A percentile compares a stretch with the other conserved stretches of the same genome.
phyloP scores from a whole-genome alignment of 1,284 basidiomycete species.

The Leccinum solheimii region DNA sequence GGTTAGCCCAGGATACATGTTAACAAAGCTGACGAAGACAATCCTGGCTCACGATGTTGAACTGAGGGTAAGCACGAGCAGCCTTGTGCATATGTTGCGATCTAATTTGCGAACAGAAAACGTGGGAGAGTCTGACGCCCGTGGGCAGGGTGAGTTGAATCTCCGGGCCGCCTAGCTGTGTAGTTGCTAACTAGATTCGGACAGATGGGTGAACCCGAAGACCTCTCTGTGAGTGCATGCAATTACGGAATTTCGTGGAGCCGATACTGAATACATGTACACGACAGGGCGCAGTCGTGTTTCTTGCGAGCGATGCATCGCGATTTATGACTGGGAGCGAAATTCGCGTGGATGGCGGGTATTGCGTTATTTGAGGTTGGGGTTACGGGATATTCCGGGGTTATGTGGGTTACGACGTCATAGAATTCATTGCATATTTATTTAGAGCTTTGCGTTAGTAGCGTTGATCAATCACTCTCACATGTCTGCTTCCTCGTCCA shows the following conservation, averaged over 20 bases:
- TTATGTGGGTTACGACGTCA: conserved; percentile 24
- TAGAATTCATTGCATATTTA: conserved; percentile 7
- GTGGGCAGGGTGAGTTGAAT: conserved; percentile 69
- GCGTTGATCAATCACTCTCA: conserved; percentile 10
- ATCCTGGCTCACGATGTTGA: conserved; percentile 73
- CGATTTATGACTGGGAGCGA: conserved; percentile 86
- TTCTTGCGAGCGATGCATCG: conserved; percentile 82
- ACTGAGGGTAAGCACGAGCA: conserved; percentile 55
- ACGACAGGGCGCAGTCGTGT: conserved; percentile 76
- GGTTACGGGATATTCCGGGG: conserved; percentile 15
- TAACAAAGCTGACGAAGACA: conserved; percentile 83
- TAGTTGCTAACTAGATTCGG: conserved; percentile 12
- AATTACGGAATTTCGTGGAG: neutral
- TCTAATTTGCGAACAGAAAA: conserved; percentile 51
- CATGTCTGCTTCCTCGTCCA: conserved; percentile 26
- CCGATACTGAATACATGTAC: conserved; percentile 6
- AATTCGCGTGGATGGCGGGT: conserved; percentile 85
- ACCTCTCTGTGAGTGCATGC: conserved; percentile 56
- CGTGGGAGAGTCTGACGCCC: conserved; percentile 89
- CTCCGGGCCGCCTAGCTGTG: neutral
- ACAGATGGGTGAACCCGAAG: conserved; percentile 77
- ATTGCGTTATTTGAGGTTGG: conserved; percentile 59
- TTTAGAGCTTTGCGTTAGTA: neutral
- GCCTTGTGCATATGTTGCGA: conserved; percentile 3
- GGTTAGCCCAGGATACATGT: conserved; percentile 82